phyloP scores from a whole-genome alignment of 352 stramenopile species.

The Phytopythium aichiense region DNA sequence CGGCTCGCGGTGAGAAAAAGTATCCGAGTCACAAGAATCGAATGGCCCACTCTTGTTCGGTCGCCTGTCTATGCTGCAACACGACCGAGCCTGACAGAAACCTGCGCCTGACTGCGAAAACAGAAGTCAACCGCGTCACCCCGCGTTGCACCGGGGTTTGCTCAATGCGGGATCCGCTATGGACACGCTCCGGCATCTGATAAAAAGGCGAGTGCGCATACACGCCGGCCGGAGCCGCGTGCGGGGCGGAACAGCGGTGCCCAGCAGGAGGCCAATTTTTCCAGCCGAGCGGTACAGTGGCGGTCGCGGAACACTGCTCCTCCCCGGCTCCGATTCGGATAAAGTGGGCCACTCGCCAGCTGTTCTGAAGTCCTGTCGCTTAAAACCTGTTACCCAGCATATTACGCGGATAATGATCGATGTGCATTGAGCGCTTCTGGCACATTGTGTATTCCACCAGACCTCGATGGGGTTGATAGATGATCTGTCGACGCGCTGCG shows the following conservation, averaged over 20 bases:
- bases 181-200: neutral
- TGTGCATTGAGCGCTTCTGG: too few species aligned
- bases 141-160: slow-evolving; percentile 1
- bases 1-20: neutral
- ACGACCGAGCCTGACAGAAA: slow-evolving; percentile 1
- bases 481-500: slow-evolving; percentile 6
- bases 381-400: neutral
- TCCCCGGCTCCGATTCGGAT: neutral
- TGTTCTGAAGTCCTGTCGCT: neutral
- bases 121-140: neutral
- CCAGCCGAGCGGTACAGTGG: neutral
- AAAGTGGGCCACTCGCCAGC: neutral
- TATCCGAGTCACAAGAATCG: slow-evolving; percentile 3
- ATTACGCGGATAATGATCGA: too few species aligned
- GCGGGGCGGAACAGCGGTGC: neutral
- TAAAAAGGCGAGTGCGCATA: neutral
- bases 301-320: neutral
- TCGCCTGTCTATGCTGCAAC: slow-evolving; percentile 1
- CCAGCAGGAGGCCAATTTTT: neutral
- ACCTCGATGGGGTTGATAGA: neutral
- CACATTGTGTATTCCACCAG: neutral
- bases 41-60: neutral
- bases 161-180: slow-evolving; percentile 1
- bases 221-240: neutral
- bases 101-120: slow-evolving; percentile 2